Evolutionary conservation across 441 rosid genomes (phyloP), one percentile per base, ranked within the genome.

Genomic region (Erodium texanum): DNA sequence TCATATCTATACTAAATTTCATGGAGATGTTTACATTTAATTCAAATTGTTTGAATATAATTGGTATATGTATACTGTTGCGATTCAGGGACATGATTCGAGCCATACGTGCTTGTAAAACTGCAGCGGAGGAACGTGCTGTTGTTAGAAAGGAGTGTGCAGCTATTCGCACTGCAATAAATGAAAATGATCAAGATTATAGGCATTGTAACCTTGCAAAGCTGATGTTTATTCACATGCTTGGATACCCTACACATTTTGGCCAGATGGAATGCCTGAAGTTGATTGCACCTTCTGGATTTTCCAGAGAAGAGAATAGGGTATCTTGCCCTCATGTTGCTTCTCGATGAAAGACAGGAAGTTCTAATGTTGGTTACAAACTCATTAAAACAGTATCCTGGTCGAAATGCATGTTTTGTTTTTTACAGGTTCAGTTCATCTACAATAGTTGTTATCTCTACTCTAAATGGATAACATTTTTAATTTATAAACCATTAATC

Each of bases 241-340:
- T 94, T 68, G 99, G 99, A 70, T 94, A 94, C 77, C 99, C 99
- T 3, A 94, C 99, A 9, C 99, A 94, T 81, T 94, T 94, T 81
- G 99, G 98, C 68, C 99, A 94, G 80, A 94, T 94, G 99, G 99
- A 94, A 80, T 94, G 98, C 84, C 84, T 92, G 77, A 92, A 94
- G 74, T 89, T 88, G 48, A 91, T 93, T 74, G 99, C 97, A 7
- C 86, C 99, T 65, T 73, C 97, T 62, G 97, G 93, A 29, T 94
- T 94, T 94, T 79, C 98, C 99, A 1, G 99, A 92, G 86, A 94
- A 94, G 84, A 88, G 99, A 79, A 94, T 94, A 62, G 99, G 99
- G 18, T 94, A 94, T 76, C 97, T 94, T 70, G 98, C 96, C 64
- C 86, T 94, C 22, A 94, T 94, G 99, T 78, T 94, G 84, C 93